phyloP scores from a whole-genome alignment of 805 yeast species.

The Metschnikowia baotianmanensis region DNA sequence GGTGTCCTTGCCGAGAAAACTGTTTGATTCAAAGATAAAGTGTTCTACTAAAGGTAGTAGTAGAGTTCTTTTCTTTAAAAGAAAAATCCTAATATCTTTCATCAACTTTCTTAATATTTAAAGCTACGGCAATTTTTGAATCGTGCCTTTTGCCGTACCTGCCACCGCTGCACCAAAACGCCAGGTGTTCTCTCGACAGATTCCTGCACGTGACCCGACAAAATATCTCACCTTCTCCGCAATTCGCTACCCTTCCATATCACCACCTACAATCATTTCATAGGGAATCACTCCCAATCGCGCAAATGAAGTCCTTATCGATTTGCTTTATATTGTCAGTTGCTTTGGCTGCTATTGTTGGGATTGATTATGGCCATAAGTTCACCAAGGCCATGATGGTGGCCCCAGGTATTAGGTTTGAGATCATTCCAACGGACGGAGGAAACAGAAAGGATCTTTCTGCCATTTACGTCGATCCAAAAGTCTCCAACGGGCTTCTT shows the following conservation, averaged over 20 bases:
- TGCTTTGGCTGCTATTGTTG: constrained; percentile 64
- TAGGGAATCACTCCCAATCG: constrained; percentile 1
- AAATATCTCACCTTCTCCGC: constrained; percentile 7
- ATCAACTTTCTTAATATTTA: no score
- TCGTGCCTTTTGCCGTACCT: no score
- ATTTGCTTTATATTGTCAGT: constrained; percentile 11
- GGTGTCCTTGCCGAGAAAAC: no score
- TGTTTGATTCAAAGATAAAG: no score
- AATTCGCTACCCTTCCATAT: background rate
- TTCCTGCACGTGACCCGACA: constrained; percentile 9
- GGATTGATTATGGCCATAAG: constrained; percentile 87
- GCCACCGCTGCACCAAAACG: constrained; percentile 1
- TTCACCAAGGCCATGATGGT: constrained; percentile 82
- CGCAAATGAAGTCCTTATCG: constrained; percentile 16
- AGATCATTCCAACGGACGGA: constrained; percentile 83
- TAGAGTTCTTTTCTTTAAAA: no score
- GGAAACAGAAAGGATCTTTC: constrained; percentile 87
- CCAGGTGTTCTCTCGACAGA: constrained; percentile 12
- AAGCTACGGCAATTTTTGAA: no score
- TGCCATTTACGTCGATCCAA: constrained; percentile 63
- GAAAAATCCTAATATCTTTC: no score
- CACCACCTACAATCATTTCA: background rate
- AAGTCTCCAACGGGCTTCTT: constrained; percentile 23
- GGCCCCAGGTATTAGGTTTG: constrained; percentile 88
- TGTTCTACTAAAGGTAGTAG: no score